Evolutionary conservation across 371 early-diverging fungal species (phyloP).

Genomic region (Mortierella sp.): DNA sequence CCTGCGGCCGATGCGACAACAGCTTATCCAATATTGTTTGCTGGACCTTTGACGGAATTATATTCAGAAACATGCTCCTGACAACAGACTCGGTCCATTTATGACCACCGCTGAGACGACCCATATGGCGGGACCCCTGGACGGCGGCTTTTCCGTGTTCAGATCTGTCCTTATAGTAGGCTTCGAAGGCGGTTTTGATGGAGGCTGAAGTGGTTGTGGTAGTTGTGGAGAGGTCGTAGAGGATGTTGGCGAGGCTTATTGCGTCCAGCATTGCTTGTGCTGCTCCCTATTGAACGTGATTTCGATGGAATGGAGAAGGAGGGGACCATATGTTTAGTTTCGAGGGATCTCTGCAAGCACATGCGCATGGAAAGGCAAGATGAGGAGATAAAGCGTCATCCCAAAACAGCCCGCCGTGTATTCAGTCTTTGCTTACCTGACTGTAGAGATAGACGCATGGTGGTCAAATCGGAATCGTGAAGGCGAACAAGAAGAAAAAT

Average conservation of each 20-base stretch:
- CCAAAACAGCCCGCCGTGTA: neutral
- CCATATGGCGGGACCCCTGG: conserved; percentile 39
- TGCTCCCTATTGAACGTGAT: conserved; percentile 26
- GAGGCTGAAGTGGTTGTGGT: conserved; percentile 1
- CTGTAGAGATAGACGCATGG: neutral
- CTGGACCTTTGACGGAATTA: conserved; percentile 33
- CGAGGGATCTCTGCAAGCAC: neutral
- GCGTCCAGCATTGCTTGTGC: conserved; percentile 56
- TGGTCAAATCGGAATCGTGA: neutral
- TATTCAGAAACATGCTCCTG: conserved; percentile 45
- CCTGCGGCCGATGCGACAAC: conserved; percentile 38
- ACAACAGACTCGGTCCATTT: conserved; percentile 35
- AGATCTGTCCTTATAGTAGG: conserved; percentile 39
- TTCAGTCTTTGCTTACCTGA: neutral
- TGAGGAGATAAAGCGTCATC: neutral
- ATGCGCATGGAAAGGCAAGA: neutral
- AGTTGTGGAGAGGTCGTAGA: conserved; percentile 40
- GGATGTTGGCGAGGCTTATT: conserved; percentile 34
- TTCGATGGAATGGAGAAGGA: too few species aligned
- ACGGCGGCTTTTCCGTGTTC: conserved; percentile 43
- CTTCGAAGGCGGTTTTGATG: conserved; percentile 31
- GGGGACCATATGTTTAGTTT: neutral
- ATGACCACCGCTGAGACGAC: conserved; percentile 39
- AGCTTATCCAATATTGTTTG: conserved; percentile 36
- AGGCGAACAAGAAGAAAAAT: neutral